Evolutionary conservation across 2,329 filamentous ascomycete genomes (phyloP), one percentile per base, ranked within the genome.

Genomic region (Camillea tinctor): DNA sequence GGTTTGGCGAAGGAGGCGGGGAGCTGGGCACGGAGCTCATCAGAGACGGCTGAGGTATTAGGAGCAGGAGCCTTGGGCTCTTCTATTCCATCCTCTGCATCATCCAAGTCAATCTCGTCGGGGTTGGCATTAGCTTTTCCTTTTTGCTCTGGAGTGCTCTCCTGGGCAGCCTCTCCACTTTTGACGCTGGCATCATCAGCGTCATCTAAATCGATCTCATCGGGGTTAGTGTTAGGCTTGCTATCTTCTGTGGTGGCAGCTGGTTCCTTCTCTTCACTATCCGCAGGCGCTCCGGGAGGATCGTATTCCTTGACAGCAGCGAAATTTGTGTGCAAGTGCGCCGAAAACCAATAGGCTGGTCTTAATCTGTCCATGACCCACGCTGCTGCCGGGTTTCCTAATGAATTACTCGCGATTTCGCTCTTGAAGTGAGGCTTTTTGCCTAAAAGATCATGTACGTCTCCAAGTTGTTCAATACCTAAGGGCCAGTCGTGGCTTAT

Each of bases 401-500:
- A 78, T 8, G 81, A 87, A 0, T 92, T 92, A 44, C 88, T 85
- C 53, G 80, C 79, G 1, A 92, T 93, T 73, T 99, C 95, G 54
- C 84, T 77, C 65, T 86, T 82, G 65, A 98, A 95, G 68, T 87
- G 81, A 0, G 82, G 83, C 78, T 98, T 98, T 72, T 81, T 84
- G 26, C 77, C 80, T 73, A 93, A 96, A 1, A 99, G 78, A 50
- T 79, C 77, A 53, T 82, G 76, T 52, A 83, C 77, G 71, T 98
- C 83, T 4, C 95, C 95, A 64, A 87, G 84, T 72, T 85, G 87
- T 76, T 97, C 95, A 57, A 98, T 86, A 0, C 84, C 88, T 54
- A 88, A 86, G 0, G 95, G 95, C 95, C 95, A 99, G 77, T 99
- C 95, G 72, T 99, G 95, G 68, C 93, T 97, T 56, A 99, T 76